Base-by-base conservation (phyloP, 2,329 filamentous ascomycete species). In the Taxawa tesnikishii region DNA sequence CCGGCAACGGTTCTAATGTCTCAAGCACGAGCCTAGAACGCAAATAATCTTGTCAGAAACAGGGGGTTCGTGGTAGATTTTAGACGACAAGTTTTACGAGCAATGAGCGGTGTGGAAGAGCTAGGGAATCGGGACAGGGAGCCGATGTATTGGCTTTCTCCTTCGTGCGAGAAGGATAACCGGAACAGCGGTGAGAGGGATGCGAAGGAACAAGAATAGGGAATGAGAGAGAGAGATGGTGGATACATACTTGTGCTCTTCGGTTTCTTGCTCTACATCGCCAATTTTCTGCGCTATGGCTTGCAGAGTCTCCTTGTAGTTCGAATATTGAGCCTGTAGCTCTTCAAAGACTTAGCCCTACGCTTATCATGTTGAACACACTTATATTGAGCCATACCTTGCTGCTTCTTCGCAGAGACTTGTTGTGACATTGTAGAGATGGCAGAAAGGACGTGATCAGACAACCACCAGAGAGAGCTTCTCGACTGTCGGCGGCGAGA, bases 201-300 rank as follows among this genome's bases (percentile, higher is more conserved):
- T 28, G 12, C 3, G 6, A 15, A 6, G 5, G 28, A 21, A 16
- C 5, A 27, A 10, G 23, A 31, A 7, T 9, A 15, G 18, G 12
- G 7, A 27, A 31, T 4, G 12, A 39, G 11, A 26, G 26, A 23
- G 26, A 31, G n/a, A n/a, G n/a, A n/a, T n/a, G n/a, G n/a, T n/a
- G n/a, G n/a, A 31, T 12, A 38, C 59, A 55, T 63, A 96, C 90
- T 94, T 96, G 68, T 98, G 90, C 57, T 98, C 90, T 58, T 98
- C 90, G 13, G 83, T 79, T 56, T 96, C 90, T 56, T 94, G 84
- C 63, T 98, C 90, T 35, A 98, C 87, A 53, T 96, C 87, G 25
- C 90, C 90, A 46, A 98, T 94, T 58, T 94, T 96, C 51, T 85
- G 79, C 17, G 90, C 90, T 49, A 98, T 76, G 52, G 90, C 83